Conservation (phyloP, 352 stramenopile species). For the Globisporangium splendens region DNA sequence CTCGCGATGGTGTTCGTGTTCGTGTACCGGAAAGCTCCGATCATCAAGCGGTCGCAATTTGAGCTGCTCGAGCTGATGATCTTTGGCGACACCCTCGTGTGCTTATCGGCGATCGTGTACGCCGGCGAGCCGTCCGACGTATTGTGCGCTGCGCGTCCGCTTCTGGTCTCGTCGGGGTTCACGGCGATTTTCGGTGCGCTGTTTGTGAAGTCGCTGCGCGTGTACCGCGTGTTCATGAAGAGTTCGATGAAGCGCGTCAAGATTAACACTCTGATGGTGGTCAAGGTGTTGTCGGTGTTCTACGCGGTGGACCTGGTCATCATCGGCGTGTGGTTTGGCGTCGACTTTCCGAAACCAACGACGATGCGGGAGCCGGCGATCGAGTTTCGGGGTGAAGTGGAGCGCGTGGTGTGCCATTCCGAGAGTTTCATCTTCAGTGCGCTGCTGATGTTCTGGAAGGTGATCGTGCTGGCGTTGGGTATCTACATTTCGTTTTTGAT, state of each 20-base stretch:
- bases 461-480: background rate
- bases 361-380: no score
- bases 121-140: constrained; percentile 22
- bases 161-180: constrained; percentile 35
- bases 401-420: constrained; percentile 7
- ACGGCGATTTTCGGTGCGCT: constrained; percentile 43
- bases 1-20: constrained; percentile 21
- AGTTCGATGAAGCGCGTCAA: constrained; percentile 23
- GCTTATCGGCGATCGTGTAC: constrained; percentile 23
- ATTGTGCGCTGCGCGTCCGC: constrained; percentile 29
- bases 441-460: constrained; percentile 12
- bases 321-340: no score
- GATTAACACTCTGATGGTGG: no score
- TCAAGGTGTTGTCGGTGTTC: no score
- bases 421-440: constrained; percentile 12
- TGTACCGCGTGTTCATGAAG: constrained; percentile 54
- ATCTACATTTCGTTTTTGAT: constrained; percentile 11
- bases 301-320: no score
- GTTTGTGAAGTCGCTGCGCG: constrained; percentile 45
- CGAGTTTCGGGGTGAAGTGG: background rate
- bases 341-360: no score
- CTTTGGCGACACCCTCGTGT: constrained; percentile 33
- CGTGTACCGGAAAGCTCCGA: constrained; percentile 26
- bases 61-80: constrained; percentile 43
- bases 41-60: constrained; percentile 46